These are phyloP conservation scores for Patellifolia procumbens DNA, from an alignment of 179 eudicot genomes.

Conservation along the genomic window DNA sequence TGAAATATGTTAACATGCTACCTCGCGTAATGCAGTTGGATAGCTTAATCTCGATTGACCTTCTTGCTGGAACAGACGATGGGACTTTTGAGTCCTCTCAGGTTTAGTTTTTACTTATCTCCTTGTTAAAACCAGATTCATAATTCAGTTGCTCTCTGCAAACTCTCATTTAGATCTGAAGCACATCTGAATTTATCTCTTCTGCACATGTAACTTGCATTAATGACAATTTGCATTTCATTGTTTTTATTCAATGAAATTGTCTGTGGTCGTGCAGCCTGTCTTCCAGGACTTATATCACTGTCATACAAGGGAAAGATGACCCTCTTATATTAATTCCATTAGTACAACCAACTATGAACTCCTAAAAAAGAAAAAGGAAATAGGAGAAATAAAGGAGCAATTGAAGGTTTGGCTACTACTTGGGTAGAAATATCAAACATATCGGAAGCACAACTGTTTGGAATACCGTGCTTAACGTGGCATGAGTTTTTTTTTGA, in stretches of 20 bases:
- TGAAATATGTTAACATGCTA: slow-evolving; percentile 15
- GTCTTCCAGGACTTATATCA: not conserved
- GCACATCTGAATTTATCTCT: not conserved
- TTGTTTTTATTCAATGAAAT: not conserved
- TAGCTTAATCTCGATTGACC: slow-evolving; percentile 47
- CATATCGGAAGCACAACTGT: too few species aligned
- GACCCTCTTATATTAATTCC: not conserved
- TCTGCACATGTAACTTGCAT: slow-evolving; percentile 7
- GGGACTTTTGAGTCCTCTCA: slow-evolving; percentile 80
- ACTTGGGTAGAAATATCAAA: too few species aligned
- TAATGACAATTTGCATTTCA: not conserved
- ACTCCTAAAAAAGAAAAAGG: not conserved
- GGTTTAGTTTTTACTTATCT: slow-evolving; percentile 38
- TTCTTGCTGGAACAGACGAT: slow-evolving; percentile 67
- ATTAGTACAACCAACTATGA: not conserved
- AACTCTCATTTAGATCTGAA: not conserved
- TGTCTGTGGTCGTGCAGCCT: not conserved
- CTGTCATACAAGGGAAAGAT: not conserved
- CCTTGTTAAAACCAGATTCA: slow-evolving; percentile 1
- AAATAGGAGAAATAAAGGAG: not conserved
- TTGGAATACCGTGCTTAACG: too few species aligned
- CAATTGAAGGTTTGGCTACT: not conserved
- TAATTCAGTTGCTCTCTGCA: not conserved
- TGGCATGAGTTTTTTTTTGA: too few species aligned
- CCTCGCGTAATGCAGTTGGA: slow-evolving; percentile 63